phyloP scores from a whole-genome alignment of 768 basidiomycete species.

The Rhizopogon vesiculosus region DNA sequence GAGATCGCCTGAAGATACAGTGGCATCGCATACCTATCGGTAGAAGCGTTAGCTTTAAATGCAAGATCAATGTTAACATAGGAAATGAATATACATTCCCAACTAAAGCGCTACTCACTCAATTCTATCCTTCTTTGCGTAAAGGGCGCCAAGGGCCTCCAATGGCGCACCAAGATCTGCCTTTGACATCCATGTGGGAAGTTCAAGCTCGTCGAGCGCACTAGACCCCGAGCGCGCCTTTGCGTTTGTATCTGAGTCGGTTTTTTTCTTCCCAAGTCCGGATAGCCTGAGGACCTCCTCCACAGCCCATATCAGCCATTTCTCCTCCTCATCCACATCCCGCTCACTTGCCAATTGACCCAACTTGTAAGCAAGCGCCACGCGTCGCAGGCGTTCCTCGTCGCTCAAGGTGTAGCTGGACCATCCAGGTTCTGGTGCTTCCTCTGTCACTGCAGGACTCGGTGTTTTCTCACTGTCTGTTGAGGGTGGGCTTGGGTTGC shows the following conservation, averaged over 20 bases:
- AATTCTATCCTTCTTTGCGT: slow-evolving; percentile 49
- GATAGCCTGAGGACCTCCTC: slow-evolving; percentile 35
- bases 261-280: slow-evolving; percentile 7
- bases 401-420: slow-evolving; percentile 22
- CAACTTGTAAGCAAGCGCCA: slow-evolving; percentile 42
- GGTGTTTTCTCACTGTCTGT: background rate
- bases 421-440: slow-evolving; percentile 9
- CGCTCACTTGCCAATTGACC: slow-evolving; percentile 35
- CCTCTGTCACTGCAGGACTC: background rate
- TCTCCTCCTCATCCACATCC: slow-evolving; percentile 34
- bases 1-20: slow-evolving; percentile 65
- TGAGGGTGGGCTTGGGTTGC: background rate
- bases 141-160: slow-evolving; percentile 61
- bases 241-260: background rate
- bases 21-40: slow-evolving; percentile 52
- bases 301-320: slow-evolving; percentile 39
- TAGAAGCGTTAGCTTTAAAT: background rate
- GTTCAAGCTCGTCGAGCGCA: slow-evolving; percentile 44
- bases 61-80: background rate
- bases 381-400: slow-evolving; percentile 38
- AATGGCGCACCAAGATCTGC: slow-evolving; percentile 64
- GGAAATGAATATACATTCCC: background rate
- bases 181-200: slow-evolving; percentile 57
- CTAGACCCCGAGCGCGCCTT: slow-evolving; percentile 8
- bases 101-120: slow-evolving; percentile 22